Evolutionary conservation across 2,329 filamentous ascomycete species (phyloP), one percentile per base, ranked within the genome.

Genomic region (Stagonosporopsis chrysanthemi): DNA sequence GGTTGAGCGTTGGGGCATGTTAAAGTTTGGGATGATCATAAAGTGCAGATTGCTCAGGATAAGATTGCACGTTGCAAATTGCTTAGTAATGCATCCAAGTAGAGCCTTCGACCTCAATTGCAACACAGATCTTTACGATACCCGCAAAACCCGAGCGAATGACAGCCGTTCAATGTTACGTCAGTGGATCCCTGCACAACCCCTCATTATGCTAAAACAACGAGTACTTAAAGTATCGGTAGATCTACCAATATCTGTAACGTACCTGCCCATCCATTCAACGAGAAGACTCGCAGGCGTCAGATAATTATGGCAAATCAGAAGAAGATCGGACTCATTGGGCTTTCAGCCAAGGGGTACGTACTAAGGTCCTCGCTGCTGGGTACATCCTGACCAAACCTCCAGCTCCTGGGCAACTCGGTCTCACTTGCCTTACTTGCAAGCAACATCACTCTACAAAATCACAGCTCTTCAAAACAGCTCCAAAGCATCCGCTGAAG

Each of bases 391-490:
- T 63, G 15, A 67, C 38, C 38, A 29, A 6, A 23, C 12, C 7
- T 12, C 3, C 41, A 70, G 71, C 24, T 73, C 70, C 15, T 81
- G 79, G 77, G 76, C 72, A 19, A 63, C 66, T 4, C 39, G 39
- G 8, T 70, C 78, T 5, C 80, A 82, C 54, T 65, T 81, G 1
- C 76, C 72, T 1, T 74, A 75, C 26, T 53, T 79, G 2, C 63
- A 62, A 11, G 65, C 67, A 2, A 71, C 71, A 1, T 48, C 72
- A 3, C 69, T 75, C 6, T 84, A 83, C 66, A 70, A 79, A 28
- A 79, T 84, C 56, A 76, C 78, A n/a, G 82, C 82, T 7, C 72
- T 84, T 1, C 78, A 79, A 62, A 84, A 84, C 68, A 80, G 78
- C 17, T 78, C 73, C 11, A 68, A 78, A 35, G 73, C 77, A 6